These are phyloP conservation scores for Zelonia costaricensis DNA, from an alignment of 208 protist genomes.

Conservation along the genomic window DNA sequence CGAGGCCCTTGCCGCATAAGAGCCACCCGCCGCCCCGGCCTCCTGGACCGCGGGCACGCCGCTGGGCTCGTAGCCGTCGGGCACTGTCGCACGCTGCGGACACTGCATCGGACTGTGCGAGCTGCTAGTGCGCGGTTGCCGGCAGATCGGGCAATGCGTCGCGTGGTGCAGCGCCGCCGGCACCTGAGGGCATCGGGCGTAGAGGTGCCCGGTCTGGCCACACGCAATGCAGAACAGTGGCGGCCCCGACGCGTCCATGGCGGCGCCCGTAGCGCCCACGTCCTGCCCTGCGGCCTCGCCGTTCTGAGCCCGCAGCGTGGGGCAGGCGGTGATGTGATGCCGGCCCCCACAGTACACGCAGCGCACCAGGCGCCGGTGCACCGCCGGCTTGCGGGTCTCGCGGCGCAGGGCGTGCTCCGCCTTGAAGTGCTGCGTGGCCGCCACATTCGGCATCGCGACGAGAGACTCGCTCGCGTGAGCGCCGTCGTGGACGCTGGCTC, in stretches of 20 bases:
- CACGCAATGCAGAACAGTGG: slow-evolving; percentile 73
- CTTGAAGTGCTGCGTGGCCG: slow-evolving; percentile 47
- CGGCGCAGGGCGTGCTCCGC: slow-evolving; percentile 34
- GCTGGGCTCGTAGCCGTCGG: slow-evolving; percentile 31
- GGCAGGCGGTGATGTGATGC: slow-evolving; percentile 79
- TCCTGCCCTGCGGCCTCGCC: neutral
- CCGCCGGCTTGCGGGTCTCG: slow-evolving; percentile 47
- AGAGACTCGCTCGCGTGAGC: slow-evolving; percentile 5
- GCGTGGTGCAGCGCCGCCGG: slow-evolving; percentile 41
- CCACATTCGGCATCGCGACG: slow-evolving; percentile 56
- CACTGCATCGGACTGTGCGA: slow-evolving; percentile 51
- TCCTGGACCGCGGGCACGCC: slow-evolving; percentile 30
- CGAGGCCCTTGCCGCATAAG: too few species aligned
- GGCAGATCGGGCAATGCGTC: slow-evolving; percentile 66
- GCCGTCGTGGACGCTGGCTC: neutral
- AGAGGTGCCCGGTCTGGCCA: slow-evolving; percentile 57
- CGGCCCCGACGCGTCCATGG: neutral
- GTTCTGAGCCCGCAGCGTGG: slow-evolving; percentile 32
- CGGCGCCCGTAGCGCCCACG: neutral
- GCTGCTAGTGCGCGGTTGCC: slow-evolving; percentile 14
- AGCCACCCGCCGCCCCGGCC: too few species aligned
- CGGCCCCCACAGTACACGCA: slow-evolving; percentile 83
- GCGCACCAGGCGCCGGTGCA: slow-evolving; percentile 62
- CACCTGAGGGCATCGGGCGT: slow-evolving; percentile 34
- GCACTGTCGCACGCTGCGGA: slow-evolving; percentile 48